Percentiles rank a stretch among this genome's conserved stretches.
Evolutionary conservation across 495 filamentous ascomycete species (phyloP).

Genomic region (Penicillium waksmanii): DNA sequence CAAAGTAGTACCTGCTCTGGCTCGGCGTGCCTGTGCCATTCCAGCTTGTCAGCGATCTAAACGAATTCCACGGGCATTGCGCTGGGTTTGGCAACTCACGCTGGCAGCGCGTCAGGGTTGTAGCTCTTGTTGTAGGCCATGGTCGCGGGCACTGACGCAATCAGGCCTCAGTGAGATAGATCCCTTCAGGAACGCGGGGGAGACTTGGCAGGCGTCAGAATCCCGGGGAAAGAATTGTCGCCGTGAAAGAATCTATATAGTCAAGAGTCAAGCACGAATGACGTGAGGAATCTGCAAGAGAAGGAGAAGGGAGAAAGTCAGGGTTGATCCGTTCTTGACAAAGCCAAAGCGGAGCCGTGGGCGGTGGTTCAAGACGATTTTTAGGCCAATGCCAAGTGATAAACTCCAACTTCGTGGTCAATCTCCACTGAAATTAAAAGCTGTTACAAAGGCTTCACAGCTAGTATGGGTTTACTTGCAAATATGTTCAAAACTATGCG

Average conservation of each 20-base stretch:
- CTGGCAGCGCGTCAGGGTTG: slow-evolving; percentile 97
- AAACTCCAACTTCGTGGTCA: slow-evolving; percentile 1
- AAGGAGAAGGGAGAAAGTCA: slow-evolving; percentile 4
- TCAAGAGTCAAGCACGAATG: too few relatives aligned
- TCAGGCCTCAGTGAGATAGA: slow-evolving; percentile 7
- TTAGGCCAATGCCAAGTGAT: slow-evolving; percentile 15
- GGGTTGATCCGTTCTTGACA: slow-evolving; percentile 9
- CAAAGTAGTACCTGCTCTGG: slow-evolving; percentile 76
- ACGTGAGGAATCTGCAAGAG: neutral
- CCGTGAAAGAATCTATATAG: too few relatives aligned
- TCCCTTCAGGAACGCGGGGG: neutral
- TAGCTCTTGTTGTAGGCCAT: slow-evolving; percentile 96
- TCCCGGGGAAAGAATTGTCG: neutral
- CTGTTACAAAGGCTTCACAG: neutral
- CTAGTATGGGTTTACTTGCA: neutral
- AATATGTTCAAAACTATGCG: neutral
- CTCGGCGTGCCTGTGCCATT: slow-evolving; percentile 76
- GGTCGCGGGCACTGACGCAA: slow-evolving; percentile 34
- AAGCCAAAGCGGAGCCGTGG: slow-evolving; percentile 34
- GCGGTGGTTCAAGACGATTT: slow-evolving; percentile 21
- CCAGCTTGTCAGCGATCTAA: slow-evolving; percentile 17
- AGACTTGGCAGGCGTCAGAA: neutral
- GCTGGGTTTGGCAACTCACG: slow-evolving; percentile 59
- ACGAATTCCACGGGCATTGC: neutral
- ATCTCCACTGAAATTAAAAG: slow-evolving; percentile 3